Conservation (phyloP, 257 asterid genomes). For the Coffea canephora region DNA sequence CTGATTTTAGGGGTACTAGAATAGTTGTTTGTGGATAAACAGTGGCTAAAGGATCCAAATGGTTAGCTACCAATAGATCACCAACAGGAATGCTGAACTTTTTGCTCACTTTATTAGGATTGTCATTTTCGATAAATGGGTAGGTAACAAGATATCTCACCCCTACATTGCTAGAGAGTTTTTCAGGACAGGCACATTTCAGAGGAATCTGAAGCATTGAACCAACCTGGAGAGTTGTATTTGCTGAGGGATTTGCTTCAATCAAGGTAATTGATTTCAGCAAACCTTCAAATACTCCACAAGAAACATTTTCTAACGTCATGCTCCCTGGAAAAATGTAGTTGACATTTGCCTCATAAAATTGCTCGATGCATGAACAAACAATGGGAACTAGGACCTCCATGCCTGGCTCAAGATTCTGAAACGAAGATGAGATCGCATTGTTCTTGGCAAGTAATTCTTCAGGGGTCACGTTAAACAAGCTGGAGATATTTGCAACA, state of each 20-base stretch:
- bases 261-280: constrained; percentile 42
- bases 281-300: constrained; percentile 54
- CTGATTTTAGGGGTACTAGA: constrained; percentile 49
- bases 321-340: constrained; percentile 25
- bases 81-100: constrained; percentile 49
- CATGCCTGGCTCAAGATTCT: constrained; percentile 41
- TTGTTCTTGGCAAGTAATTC: constrained; percentile 39
- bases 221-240: constrained; percentile 26
- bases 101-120: constrained; percentile 27
- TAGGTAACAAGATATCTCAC: constrained; percentile 54
- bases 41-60: constrained; percentile 40
- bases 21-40: constrained; percentile 60
- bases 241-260: constrained; percentile 25
- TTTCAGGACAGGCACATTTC: constrained; percentile 70
- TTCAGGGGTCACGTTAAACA: constrained; percentile 36
- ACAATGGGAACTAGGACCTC: constrained; percentile 53
- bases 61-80: constrained; percentile 49
- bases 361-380: constrained; percentile 47
- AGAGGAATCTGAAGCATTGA: constrained; percentile 41
- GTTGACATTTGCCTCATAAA: constrained; percentile 15
- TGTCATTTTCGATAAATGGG: constrained; percentile 48
- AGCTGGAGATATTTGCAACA: constrained; percentile 34
- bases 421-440: constrained; percentile 17
- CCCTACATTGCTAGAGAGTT: neutral
- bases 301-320: constrained; percentile 35